Conservation (phyloP, 257 asterid species). For the Solanum ossicruentum region DNA sequence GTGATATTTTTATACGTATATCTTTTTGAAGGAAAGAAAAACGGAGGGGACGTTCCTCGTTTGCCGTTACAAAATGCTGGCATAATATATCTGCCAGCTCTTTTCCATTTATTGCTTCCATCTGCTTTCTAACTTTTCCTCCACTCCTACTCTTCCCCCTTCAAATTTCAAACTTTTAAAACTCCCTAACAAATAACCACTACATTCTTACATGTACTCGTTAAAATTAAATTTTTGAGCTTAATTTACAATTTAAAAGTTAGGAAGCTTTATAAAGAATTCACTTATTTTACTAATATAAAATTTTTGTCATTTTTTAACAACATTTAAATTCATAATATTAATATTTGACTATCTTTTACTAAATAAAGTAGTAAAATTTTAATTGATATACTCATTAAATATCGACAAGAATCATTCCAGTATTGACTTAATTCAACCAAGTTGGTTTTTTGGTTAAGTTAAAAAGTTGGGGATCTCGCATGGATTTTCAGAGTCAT, state of each 20-base stretch:
- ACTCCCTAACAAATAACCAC: not conserved
- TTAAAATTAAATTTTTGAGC: too few relatives aligned
- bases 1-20: not conserved
- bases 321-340: too few relatives aligned
- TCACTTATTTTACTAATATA: too few relatives aligned
- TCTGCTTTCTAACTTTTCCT: not conserved
- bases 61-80: constrained; percentile 43
- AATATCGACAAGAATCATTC: not conserved
- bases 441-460: not conserved
- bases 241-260: too few relatives aligned
- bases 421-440: not conserved
- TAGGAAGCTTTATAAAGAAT: too few relatives aligned
- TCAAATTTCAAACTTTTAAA: constrained; percentile 13
- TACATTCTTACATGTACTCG: too few relatives aligned
- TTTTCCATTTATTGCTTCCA: constrained; percentile 14
- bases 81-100: constrained; percentile 7
- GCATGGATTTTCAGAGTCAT: not conserved
- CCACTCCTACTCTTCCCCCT: not conserved
- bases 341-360: too few relatives aligned
- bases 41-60: constrained; percentile 30
- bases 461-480: not conserved
- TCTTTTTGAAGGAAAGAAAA: not conserved
- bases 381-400: too few relatives aligned
- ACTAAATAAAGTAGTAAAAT: too few relatives aligned
- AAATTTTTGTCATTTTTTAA: too few relatives aligned